Percentiles rank a stretch among this genome's conserved stretches.
phyloP scores from a whole-genome alignment of 192 early-diverging fungal genomes.

The Cetraspora pellucida region DNA sequence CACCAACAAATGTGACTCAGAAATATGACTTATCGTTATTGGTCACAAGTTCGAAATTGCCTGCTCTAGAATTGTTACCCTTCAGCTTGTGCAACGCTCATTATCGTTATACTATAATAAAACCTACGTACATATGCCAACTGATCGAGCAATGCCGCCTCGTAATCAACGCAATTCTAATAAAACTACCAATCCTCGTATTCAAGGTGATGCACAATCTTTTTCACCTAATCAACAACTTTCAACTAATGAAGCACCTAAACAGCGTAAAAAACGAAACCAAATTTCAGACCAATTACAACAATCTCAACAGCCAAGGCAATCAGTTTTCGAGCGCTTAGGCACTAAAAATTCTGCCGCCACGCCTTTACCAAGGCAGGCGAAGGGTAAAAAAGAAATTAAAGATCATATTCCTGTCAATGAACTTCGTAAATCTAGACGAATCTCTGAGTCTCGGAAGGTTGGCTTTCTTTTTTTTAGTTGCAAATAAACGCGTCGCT shows the following conservation, averaged over 20 bases:
- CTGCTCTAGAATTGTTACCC: too few relatives aligned
- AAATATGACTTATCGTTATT: too few relatives aligned
- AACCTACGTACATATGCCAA: too few relatives aligned
- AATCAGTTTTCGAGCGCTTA: slow-evolving; percentile 27
- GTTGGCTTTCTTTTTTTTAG: not conserved
- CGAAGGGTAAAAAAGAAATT: slow-evolving; percentile 5
- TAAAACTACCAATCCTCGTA: not conserved
- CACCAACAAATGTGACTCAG: too few relatives aligned
- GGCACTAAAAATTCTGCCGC: slow-evolving; percentile 12
- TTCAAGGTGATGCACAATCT: not conserved
- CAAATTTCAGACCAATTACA: not conserved
- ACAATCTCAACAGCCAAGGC: slow-evolving; percentile 5
- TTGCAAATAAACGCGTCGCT: not conserved
- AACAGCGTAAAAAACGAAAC: slow-evolving; percentile 26
- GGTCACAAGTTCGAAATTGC: too few relatives aligned
- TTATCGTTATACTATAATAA: too few relatives aligned
- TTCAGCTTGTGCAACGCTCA: too few relatives aligned
- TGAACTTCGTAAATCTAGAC: not conserved
- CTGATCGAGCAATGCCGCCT: too few relatives aligned
- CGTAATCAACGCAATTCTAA: not conserved
- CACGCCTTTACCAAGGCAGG: not conserved
- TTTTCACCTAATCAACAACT: not conserved
- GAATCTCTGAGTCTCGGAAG: slow-evolving; percentile 16
- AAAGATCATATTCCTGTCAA: not conserved
- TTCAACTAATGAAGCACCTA: not conserved